Evolutionary conservation across 805 yeast genomes (phyloP), one percentile per base, ranked within the genome.

Genomic region (Myxozyma melibiosi): DNA sequence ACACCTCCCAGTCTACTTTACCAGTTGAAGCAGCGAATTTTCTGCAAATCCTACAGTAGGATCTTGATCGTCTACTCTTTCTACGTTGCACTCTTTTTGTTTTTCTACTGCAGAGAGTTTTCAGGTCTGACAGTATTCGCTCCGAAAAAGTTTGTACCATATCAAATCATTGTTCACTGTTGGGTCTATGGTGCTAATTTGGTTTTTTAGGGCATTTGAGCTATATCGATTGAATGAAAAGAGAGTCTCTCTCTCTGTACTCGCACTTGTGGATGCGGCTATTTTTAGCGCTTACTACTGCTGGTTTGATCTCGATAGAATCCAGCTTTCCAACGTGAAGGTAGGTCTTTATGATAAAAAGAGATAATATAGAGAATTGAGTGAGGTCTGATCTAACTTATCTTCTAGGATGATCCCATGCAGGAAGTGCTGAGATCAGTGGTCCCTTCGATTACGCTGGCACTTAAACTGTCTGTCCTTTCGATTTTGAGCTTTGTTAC

Each of bases 171-270:
- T 8, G 6, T 43, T 30, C 28, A 8, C 22, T 55, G 37, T 18
- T 33, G n/a, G 4, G 18, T 14, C 16, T 18, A 24, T 33, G 3
- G n/a, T 11, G 20, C 25, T 24, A n/a, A 24, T 31, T 48, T 31
- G 14, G 4, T 37, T n/a, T 28, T 24, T 3, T 24, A 53, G 64
- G 37, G 55, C 55, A 2, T 61, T 61, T 38, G 67, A 64, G 22
- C 42, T 54, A 7, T 38, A 55, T 11, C 55, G 51, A 30, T 33
- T 64, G 4, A 64, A 64, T 28, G 66, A 64, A 33, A 50, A 43
- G 31, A 33, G 55, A 24, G 18, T 58, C 9, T 63, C 55, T 18
- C 41, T 58, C 40, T 34, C 24, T 18, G 34, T 49, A 8, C 34
- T 61, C 14, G 45, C 61, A 11, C 11, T 58, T 2, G 45, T 38